Percentiles rank a stretch among this genome's conserved stretches.
Evolutionary conservation across 257 asterid species (phyloP).

Genomic region (Nicotiana tomentosiformis): DNA sequence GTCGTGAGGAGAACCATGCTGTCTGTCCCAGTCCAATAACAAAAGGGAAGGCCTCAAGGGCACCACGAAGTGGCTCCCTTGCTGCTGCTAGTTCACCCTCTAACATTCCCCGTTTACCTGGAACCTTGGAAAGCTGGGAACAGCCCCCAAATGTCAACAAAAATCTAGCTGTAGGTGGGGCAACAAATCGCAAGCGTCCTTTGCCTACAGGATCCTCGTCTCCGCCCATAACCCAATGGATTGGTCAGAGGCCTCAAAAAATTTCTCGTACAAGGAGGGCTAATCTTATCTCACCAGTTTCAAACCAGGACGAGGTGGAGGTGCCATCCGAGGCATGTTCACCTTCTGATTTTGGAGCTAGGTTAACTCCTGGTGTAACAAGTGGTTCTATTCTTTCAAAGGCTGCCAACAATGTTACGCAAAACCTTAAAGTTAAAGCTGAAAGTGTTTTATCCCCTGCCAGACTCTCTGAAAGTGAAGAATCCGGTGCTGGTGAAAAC

Average conservation of each 20-base stretch:
- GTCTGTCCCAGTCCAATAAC: conserved; percentile 47
- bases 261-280: conserved; percentile 88
- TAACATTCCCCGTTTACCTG: conserved; percentile 47
- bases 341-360: conserved; percentile 73
- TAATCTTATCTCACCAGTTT: conserved; percentile 73
- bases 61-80: conserved; percentile 63
- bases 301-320: conserved; percentile 72
- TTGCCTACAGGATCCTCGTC: conserved; percentile 72
- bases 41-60: conserved; percentile 92
- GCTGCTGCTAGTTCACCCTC: conserved; percentile 42
- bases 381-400: conserved; percentile 51
- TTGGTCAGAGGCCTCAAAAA: conserved; percentile 96
- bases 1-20: conserved; percentile 59
- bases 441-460: conserved; percentile 72
- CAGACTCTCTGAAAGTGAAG: conserved; percentile 85
- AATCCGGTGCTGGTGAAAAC: conserved; percentile 79
- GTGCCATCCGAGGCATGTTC: conserved; percentile 74
- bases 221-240: conserved; percentile 98
- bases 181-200: conserved; percentile 73
- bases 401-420: conserved; percentile 44
- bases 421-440: conserved; percentile 42
- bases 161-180: conserved; percentile 51
- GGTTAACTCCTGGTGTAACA: conserved; percentile 50
- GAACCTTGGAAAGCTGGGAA: conserved; percentile 87
- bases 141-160: conserved; percentile 51